A percentile compares a stretch with the other conserved stretches of the same genome.
Evolutionary conservation across 1,139 yeast genomes (phyloP).

Genomic region (Magnusiomyces suaveolens): DNA sequence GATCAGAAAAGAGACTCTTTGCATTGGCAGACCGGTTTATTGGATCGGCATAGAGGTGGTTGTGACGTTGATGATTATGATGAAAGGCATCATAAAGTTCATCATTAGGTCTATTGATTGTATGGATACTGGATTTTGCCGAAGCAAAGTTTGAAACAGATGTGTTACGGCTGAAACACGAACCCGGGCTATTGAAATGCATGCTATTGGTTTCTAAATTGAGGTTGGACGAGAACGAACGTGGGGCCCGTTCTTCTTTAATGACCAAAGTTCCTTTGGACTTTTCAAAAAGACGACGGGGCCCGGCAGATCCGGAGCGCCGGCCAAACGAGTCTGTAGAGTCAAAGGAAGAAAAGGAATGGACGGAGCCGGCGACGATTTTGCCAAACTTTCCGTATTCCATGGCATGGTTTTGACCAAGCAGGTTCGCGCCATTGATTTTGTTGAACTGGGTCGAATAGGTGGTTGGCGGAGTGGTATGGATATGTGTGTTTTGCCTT

Average conservation of each 20-base stretch:
- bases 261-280: not conserved
- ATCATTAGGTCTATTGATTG: not conserved
- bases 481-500: too few relatives aligned
- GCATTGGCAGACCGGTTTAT: too few relatives aligned
- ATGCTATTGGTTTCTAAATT: too few relatives aligned
- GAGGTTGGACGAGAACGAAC: not conserved
- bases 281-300: conserved; percentile 7
- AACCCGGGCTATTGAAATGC: not conserved
- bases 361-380: conserved; percentile 4
- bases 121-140: not conserved
- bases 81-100: not conserved
- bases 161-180: not conserved
- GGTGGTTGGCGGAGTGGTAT: too few relatives aligned
- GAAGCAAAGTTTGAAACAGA: not conserved
- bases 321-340: not conserved
- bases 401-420: not conserved
- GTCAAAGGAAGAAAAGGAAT: conserved; percentile 5
- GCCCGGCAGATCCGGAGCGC: not conserved
- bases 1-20: too few relatives aligned
- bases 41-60: too few relatives aligned
- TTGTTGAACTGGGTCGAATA: too few relatives aligned
- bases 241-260: not conserved
- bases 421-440: not conserved
- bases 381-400: conserved; percentile 6
- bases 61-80: too few relatives aligned